Evolutionary conservation across 2,329 filamentous ascomycete species (phyloP).

Genomic region (Penicillium glabrum): DNA sequence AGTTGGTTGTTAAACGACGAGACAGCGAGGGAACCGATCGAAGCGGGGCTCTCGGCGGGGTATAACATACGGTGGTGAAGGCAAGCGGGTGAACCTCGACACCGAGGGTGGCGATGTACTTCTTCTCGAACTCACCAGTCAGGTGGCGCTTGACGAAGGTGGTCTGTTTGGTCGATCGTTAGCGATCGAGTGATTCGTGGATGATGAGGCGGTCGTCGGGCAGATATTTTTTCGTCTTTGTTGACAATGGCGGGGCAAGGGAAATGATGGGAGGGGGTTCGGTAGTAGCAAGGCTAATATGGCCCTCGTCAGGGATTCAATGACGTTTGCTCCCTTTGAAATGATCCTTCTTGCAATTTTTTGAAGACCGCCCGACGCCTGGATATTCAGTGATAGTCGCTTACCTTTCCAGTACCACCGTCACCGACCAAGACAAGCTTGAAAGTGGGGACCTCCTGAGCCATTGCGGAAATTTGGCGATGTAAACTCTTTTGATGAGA

Average conservation of each 20-base stretch:
- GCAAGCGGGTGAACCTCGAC: constrained; percentile 98
- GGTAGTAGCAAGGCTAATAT: constrained; percentile 6
- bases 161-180: constrained; percentile 62
- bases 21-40: constrained; percentile 7
- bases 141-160: constrained; percentile 99
- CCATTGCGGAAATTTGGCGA: constrained; percentile 55
- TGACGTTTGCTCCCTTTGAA: background rate
- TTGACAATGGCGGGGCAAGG: constrained; percentile 27
- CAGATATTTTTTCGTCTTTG: constrained; percentile 27
- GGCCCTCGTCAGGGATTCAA: background rate
- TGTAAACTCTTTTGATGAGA: constrained; percentile 5
- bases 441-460: constrained; percentile 75
- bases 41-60: constrained; percentile 41
- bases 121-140: constrained; percentile 99
- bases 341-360: background rate
- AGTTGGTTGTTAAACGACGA: constrained; percentile 22
- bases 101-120: constrained; percentile 99
- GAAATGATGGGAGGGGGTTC: constrained; percentile 8
- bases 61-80: constrained; percentile 90
- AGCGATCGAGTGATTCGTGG: constrained; percentile 19
- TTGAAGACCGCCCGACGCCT: constrained; percentile 3
- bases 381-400: constrained; percentile 27
- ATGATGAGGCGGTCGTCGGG: constrained; percentile 20
- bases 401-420: constrained; percentile 98
- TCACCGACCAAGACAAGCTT: constrained; percentile 99